Base-by-base conservation (phyloP, 805 yeast genomes). In the Debaryomyces hansenii region DNA sequence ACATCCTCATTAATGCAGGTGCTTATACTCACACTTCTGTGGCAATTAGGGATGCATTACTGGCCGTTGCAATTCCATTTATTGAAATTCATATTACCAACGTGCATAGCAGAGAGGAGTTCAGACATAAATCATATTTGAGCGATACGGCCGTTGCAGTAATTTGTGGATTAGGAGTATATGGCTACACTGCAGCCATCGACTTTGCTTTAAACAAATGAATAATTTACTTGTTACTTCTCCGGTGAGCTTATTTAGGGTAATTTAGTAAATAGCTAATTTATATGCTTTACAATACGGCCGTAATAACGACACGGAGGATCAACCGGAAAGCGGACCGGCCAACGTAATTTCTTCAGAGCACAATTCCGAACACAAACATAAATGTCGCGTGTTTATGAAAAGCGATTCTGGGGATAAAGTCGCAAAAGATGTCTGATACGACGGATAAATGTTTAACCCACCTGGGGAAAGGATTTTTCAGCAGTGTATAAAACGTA, bases 21-120 rank as follows among this genome's bases (percentile, higher is more conserved):
- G 81, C 81, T 8, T 76, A 73, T 54, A 77, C 80, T 2, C 81
- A 77, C 50, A 77, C 80, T 1, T 74, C 79, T 0, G 72, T 77
- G 18, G 81, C 77, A 1, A 64, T 77, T 10, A 68, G 81, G 47
- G 81, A 77, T 54, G 81, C 81, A 4, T 60, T 77, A 33, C 54
- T 75, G 33, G 77, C 75, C 36, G 77, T 77, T 4, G 72, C 70
- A 20, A 75, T 77, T 42, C 80, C 81, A 20, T 77, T 70, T 51
- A 64, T 77, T 24, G 81, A 77, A 54, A 67, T 77, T 5, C 81
- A 77, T 55, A 73, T 77, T 54, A 75, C 80, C 34, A 77, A 77
- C 53, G 77, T 76, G 31, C 81, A 77, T 48, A 75, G 75, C 39
- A 63, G 81, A 56, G 81, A 77, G 50, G 72, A 73, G 14, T 77